These are phyloP conservation scores for Theobroma grandiflorum DNA, from an alignment of 441 rosid genomes.

Conservation along the genomic window DNA sequence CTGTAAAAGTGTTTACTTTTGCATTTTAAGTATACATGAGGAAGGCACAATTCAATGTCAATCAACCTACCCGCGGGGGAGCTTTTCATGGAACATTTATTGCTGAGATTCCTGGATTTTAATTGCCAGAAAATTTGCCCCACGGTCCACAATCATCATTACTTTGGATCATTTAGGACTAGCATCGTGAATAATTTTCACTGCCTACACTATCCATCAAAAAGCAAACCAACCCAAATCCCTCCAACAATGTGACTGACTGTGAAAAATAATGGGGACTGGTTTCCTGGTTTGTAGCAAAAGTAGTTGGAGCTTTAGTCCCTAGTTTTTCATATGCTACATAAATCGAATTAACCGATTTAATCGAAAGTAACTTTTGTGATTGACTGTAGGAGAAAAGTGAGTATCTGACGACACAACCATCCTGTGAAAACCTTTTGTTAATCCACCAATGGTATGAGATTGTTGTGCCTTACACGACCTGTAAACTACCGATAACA, in stretches of 20 bases:
- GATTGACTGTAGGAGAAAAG: not conserved
- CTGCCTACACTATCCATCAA: not conserved
- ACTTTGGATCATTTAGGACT: not conserved
- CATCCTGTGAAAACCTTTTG: not conserved
- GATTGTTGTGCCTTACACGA: slow-evolving; percentile 31
- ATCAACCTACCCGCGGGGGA: not conserved
- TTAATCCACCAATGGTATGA: not conserved
- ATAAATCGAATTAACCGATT: too few species aligned
- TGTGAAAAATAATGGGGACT: not conserved
- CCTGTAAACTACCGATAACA: not conserved
- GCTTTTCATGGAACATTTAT: not conserved
- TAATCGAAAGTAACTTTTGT: not conserved
- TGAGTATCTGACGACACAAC: not conserved
- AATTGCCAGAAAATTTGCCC: not conserved
- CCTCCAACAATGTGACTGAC: not conserved
- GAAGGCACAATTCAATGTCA: not conserved
- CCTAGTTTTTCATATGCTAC: too few species aligned
- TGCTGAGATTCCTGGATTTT: not conserved
- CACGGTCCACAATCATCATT: not conserved
- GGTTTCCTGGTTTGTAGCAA: too few species aligned
- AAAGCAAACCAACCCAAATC: not conserved
- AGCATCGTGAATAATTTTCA: not conserved
- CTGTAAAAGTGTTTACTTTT: not conserved
- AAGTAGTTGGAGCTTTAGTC: too few species aligned
- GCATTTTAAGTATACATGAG: not conserved